Base-by-base conservation (phyloP, 306 rosid genomes). In the Cucumis cinereus region DNA sequence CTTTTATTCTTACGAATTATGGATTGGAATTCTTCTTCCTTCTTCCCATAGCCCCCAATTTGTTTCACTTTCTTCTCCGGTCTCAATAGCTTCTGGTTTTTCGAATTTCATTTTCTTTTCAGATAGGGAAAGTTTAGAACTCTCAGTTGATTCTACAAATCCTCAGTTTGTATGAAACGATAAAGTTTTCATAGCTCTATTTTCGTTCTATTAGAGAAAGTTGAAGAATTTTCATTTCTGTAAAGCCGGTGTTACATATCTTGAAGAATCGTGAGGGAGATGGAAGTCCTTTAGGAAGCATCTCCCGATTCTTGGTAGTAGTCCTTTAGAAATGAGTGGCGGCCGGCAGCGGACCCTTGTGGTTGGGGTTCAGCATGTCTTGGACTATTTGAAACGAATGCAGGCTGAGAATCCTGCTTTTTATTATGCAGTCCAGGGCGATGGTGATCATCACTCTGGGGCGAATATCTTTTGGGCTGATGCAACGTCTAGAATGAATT, bases 401-500 rank as follows among this genome's bases (percentile, higher is more conserved):
- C 92, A 89, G 63, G 90, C 91, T 56, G 98, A 90, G 81, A 88
- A 85, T 87, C 89, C 89, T 78, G 82, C 88, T 73, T 90, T 90
- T 90, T 89, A 63, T 76, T 90, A 82, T 81, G 89, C 92, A 19
- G 81, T 93, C 61, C 96, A 93, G 85, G 59, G 79, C 63, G 93
- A 87, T 49, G 82, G 71, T 59, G 91, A 82, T 81, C 87, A 83
- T 13, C 89, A 83, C 16, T n/a, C 82, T 1, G 74, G 81, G 66
- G 93, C 91, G 20, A 93, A 87, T 84, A 83, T 93, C 68, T 89
- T 93, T 76, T 93, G 98, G 98, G 92, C 82, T 10, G 92, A 93
- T 84, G 88, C 89, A 70, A 79, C 83, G 0, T 86, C 83, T 23
- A 93, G 88, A 82, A 79, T 80, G 83, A 89, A 89, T 84, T 88